Base-by-base conservation (phyloP, 2,329 filamentous ascomycete species). In the Fusarium subtropicale region DNA sequence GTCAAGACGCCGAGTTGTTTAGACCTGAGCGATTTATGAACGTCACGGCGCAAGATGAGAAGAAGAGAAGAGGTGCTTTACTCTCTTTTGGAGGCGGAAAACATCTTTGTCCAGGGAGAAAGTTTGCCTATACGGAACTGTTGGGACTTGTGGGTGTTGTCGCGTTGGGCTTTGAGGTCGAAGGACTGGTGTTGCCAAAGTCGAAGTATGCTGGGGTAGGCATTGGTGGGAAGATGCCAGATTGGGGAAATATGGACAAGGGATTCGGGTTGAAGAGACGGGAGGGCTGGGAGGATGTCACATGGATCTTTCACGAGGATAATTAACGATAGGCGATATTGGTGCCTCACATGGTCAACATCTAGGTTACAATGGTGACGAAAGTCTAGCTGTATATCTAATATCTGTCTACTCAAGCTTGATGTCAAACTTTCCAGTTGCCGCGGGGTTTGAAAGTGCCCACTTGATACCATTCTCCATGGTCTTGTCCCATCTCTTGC, bases 401-500 rank as follows among this genome's bases (percentile, higher is more conserved):
- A 8, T 10, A 2, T 41, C 13, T 42, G 6, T 39, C 16, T 47
- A 64, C 22, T 64, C 33, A 12, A 53, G 33, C 42, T 69, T 69
- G 7, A 67, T 64, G 6, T 64, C 54, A 53, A 77, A 76, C 11
- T 69, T 75, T 1, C 74, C 74, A 0, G 77, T 76, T 1, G 79
- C 69, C 11, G 64, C 16, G 2, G 81, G 81, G 38, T 76, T 78
- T 1, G 70, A 73, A 20, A 83, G 54, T 0, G 75, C 76, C 83
- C 82, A 85, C 13, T 65, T 59, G 13, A 85, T 83, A 0, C 83
- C 83, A 22, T 81, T 71, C 33, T 81, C 79, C 33, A 83, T 76
- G 5, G 81, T 79, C 16, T 75, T 69, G 48, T 85, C 83, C 81
- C 82, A 85, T 31, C 79, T 72, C 34, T 76, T 74, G 3, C 76